Evolutionary conservation across 2,329 filamentous ascomycete species (phyloP).

Genomic region (Clonostachys sp.): DNA sequence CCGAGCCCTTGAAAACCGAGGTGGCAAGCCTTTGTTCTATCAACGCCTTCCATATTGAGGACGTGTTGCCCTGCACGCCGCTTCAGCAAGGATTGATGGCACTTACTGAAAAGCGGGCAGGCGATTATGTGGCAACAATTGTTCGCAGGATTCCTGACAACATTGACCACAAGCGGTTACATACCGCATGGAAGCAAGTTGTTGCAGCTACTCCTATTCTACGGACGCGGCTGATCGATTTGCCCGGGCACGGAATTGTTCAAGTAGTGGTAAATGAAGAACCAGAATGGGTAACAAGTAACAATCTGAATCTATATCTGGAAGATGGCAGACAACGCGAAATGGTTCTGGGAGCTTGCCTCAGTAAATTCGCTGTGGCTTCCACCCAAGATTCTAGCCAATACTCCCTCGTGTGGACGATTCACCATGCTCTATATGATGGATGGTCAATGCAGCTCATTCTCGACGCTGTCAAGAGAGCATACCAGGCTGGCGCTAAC

Average conservation of each 20-base stretch:
- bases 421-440: slow-evolving; percentile 18
- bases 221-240: neutral
- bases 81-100: neutral
- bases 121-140: neutral
- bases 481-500: slow-evolving; percentile 3
- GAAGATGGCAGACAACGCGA: neutral
- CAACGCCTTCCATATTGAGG: neutral
- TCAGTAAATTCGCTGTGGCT: neutral
- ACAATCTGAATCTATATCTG: neutral
- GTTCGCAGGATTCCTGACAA: neutral
- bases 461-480: slow-evolving; percentile 10
- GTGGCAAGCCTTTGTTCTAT: neutral
- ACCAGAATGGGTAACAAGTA: slow-evolving; percentile 10
- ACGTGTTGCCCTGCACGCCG: neutral
- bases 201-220: neutral
- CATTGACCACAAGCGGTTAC: neutral
- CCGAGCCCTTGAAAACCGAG: neutral
- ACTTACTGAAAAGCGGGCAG: neutral
- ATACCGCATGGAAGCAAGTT: neutral
- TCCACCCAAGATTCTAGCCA: neutral
- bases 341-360: neutral
- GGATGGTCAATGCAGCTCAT: slow-evolving; percentile 15
- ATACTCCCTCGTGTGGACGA: slow-evolving; percentile 13
- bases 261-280: slow-evolving; percentile 18
- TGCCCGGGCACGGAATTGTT: neutral